Base-by-base conservation (phyloP, 2,329 filamentous ascomycete genomes). In the Diaporthe velutina region DNA sequence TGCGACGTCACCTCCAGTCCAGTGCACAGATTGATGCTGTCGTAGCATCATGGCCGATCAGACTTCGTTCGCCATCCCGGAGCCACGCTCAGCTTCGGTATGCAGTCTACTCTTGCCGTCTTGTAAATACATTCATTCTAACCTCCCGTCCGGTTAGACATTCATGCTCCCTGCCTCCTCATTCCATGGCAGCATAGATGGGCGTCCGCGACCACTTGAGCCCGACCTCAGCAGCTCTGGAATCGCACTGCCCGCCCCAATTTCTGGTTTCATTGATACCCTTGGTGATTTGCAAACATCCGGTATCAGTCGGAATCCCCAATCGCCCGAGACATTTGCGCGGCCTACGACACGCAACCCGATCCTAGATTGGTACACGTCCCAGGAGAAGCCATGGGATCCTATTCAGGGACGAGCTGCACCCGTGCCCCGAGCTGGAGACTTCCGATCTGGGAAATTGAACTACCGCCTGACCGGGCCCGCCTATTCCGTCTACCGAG, bases 161-260 rank as follows among this genome's bases (percentile, higher is more conserved):
- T 79, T 67, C 25, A 58, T 52, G 70, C 60, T 64, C 50, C 25
- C 35, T 15, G 2, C 45, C 17, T 61, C 70, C 28, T 61, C 57
- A 30, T 52, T 42, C 60, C 40, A 42, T 33, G 28, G 35, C 70
- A 45, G 38, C 42, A 73, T 79, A 70, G 77, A 79, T 54, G 76
- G 76, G 3, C 77, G 74, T 55, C 60, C 77, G 17, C 77, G 76
- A 50, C 70, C 79, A 48, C 45, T 79, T 48, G 77, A 79, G 70
- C 76, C 79, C 42, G 68, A 70, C 30, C 57, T 75, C 64, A 76
- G 28, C 60, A 74, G 52, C 52, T 42, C 60, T n/a, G 67, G 45
- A 12, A 76, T 79, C 77, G 67, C 54, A 55, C 30, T 78, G 61
- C 13, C 75, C 66, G 42, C 48, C 25, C 70, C 30, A 54, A 70